Evolutionary conservation across 1,284 basidiomycete species (phyloP).

Genomic region (Cryptococcus jaspeensis): DNA sequence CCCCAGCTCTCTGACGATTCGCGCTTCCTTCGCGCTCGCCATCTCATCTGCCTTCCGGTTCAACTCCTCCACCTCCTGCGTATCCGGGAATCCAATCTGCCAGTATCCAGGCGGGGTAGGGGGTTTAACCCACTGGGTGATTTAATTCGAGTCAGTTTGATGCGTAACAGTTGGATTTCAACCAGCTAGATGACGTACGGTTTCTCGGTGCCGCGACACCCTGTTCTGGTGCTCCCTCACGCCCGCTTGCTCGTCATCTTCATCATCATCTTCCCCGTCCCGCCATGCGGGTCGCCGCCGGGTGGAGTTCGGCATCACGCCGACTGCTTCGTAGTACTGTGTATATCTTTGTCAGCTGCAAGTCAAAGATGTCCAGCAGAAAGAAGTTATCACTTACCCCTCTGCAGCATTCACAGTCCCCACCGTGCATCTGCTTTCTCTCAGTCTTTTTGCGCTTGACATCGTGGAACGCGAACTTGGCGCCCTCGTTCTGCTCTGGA

Average conservation of each 20-base stretch:
- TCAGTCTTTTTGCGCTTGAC: conserved; percentile 69
- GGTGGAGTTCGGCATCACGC: conserved; percentile 64
- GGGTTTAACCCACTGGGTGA: conserved; percentile 64
- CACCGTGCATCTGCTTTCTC: conserved; percentile 67
- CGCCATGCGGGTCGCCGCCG: conserved; percentile 68
- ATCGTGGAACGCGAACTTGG: conserved; percentile 68
- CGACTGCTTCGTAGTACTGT: conserved; percentile 77
- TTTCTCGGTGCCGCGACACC: conserved; percentile 71
- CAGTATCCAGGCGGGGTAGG: conserved; percentile 77
- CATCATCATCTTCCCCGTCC: conserved; percentile 22
- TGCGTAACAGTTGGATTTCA: neutral
- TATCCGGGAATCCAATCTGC: conserved; percentile 80
- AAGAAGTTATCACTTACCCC: conserved; percentile 59
- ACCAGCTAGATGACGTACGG: conserved; percentile 23
- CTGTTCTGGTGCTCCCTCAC: conserved; percentile 65
- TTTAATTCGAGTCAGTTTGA: neutral
- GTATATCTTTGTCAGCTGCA: neutral
- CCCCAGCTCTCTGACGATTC: conserved; percentile 51
- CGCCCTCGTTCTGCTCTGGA: conserved; percentile 63
- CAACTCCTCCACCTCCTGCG: conserved; percentile 71
- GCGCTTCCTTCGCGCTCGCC: conserved; percentile 61
- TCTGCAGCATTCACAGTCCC: conserved; percentile 79
- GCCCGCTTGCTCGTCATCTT: conserved; percentile 19
- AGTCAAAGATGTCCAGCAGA: neutral
- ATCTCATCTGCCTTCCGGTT: conserved; percentile 66